Evolutionary conservation across 768 basidiomycete genomes (phyloP), one percentile per base, ranked within the genome.

Genomic region (Heimioporus sp.): DNA sequence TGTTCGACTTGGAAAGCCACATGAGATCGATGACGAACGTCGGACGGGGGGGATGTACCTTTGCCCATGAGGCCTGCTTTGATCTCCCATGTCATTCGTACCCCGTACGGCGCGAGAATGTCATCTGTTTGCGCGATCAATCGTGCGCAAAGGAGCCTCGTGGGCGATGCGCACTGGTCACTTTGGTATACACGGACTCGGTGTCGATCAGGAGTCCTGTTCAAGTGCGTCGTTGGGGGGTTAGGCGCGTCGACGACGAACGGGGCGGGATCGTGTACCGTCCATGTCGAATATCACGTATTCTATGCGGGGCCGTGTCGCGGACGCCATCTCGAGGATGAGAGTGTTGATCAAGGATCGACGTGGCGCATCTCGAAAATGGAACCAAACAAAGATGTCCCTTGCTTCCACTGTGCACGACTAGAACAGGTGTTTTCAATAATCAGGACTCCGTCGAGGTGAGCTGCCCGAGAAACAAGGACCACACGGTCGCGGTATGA

Each of bases 61-160:
- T 87, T 89, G 49, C 91, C 91, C 91, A 92, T 93, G 51, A 87
- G 80, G 0, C 86, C 87, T n/a, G 87, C 84, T 64, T 92, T 92
- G 51, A 92, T 90, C 51, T 89, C 85, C 90, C 90, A 92, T 4
- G 87, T 88, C 86, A 93, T 89, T 55, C 80, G 71, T 54, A 82
- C 84, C 24, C 88, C 90, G 61, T 86, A 85, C 11, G 74, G 76
- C 16, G 75, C 80, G 17, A 95, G 80, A 46, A 92, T 85, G 24
- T 81, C 76, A 71, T 92, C 90, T 87, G 59, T 43, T 43, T 51
- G 38, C 9, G 42, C 43, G 40, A 34, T 54, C 34, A 43, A 28
- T 44, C 48, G 24, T 41, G 38, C 24, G 17, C n/a, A 24, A 17
- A 28, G 21, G 19, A 34, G 17, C 3, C 16, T 2, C 34, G 43